Percentiles rank a stretch among this genome's conserved stretches.
phyloP scores from a whole-genome alignment of 371 early-diverging fungal species.

The Mucor circinelloides region DNA sequence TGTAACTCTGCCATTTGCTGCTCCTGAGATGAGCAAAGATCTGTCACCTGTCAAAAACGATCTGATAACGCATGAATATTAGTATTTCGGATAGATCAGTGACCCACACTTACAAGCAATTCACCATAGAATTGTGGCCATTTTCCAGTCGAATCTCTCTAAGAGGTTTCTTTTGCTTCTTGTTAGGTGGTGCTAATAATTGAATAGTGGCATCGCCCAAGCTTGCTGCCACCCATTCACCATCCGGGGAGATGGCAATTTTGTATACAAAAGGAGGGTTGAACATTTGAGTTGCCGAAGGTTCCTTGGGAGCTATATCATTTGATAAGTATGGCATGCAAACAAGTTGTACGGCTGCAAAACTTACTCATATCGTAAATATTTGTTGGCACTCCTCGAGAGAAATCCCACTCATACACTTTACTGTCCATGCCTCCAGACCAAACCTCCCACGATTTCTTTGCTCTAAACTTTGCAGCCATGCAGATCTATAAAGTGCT shows the following conservation, averaged over 20 bases:
- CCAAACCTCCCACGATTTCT: slow-evolving; percentile 56
- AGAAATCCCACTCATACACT: slow-evolving; percentile 50
- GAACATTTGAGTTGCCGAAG: slow-evolving; percentile 44
- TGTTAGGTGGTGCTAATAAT: slow-evolving; percentile 18
- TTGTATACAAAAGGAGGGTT: slow-evolving; percentile 55
- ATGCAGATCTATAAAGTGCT: slow-evolving; percentile 39
- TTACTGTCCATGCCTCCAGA: slow-evolving; percentile 55
- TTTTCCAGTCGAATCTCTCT: slow-evolving; percentile 24
- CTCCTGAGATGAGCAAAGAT: slow-evolving; percentile 21
- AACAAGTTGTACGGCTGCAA: background rate
- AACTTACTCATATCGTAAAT: slow-evolving; percentile 38
- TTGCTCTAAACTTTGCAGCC: slow-evolving; percentile 42
- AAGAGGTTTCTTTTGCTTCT: slow-evolving; percentile 18
- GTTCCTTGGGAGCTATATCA: slow-evolving; percentile 28
- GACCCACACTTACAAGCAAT: slow-evolving; percentile 36
- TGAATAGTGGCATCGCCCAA: slow-evolving; percentile 47
- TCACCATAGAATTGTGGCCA: slow-evolving; percentile 43
- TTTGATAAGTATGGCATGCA: background rate
- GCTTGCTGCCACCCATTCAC: slow-evolving; percentile 46
- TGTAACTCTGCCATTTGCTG: slow-evolving; percentile 26
- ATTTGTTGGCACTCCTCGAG: slow-evolving; percentile 32
- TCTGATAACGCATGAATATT: background rate
- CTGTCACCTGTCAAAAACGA: slow-evolving; percentile 12
- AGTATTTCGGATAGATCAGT: background rate
- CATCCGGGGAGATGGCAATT: slow-evolving; percentile 27